These are phyloP conservation scores for Zopfochytrium polystomum DNA, from an alignment of 371 early-diverging fungal species.

Conservation along the genomic window DNA sequence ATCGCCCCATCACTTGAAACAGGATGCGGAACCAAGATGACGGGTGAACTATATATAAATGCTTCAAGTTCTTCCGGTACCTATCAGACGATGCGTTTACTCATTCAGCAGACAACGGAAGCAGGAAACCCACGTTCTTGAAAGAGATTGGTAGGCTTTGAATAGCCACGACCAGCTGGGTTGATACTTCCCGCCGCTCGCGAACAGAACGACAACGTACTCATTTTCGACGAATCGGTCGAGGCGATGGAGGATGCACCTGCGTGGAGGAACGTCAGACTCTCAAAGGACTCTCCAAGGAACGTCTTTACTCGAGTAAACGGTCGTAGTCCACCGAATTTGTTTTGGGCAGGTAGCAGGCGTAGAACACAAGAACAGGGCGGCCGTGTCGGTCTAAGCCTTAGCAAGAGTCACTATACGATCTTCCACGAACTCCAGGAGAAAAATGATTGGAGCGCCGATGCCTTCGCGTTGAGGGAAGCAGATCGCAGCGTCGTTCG, in stretches of 20 bases:
- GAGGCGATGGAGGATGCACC: conserved; percentile 42
- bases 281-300: conserved; percentile 5
- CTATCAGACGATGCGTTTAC: conserved; percentile 48
- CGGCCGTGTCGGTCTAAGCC: conserved; percentile 81
- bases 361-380: conserved; percentile 76
- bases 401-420: no score
- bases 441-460: no score
- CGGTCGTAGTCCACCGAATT: conserved; percentile 71
- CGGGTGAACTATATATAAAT: conserved; percentile 84
- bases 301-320: conserved; percentile 58
- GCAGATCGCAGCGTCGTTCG: no score
- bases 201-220: conserved; percentile 79
- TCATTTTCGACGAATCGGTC: conserved; percentile 81
- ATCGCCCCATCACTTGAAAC: conserved; percentile 64
- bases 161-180: conserved; percentile 85
- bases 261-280: not conserved
- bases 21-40: conserved; percentile 65
- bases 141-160: conserved; percentile 75
- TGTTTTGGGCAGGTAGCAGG: conserved; percentile 78
- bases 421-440: no score
- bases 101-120: conserved; percentile 1
- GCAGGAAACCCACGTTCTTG: conserved; percentile 56
- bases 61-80: conserved; percentile 90
- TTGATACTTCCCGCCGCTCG: conserved; percentile 72
- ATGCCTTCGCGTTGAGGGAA: no score